Evolutionary conservation across 306 rosid genomes (phyloP), one percentile per base, ranked within the genome.

Genomic region (Parietaria judaica): DNA sequence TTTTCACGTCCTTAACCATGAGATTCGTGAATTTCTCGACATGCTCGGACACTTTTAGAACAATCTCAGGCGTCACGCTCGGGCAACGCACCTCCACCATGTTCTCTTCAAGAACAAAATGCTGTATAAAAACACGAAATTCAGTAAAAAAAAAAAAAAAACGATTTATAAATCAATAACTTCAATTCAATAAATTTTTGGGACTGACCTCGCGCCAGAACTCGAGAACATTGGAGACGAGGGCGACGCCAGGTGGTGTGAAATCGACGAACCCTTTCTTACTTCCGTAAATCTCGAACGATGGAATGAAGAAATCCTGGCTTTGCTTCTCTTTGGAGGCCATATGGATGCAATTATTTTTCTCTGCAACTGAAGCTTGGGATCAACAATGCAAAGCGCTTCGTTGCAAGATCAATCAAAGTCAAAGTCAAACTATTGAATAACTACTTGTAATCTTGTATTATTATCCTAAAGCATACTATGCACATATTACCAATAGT

Each of bases 51-150:
- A 97, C 97, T 67, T 81, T 88, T 12, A 94, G 78, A 16, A 94
- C 99, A 38, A 79, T 61, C 76, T 94, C 97, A 1, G 99, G 99
- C 5, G 99, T 94, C 57, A 94, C 94, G 55, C 94, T 85, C 6
- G 99, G 99, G 74, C 99, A 94, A 66, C 87, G 95, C 65, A 94
- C 95, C 63, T 94, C 99, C 67, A 88, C 70, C 99, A 94, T 94
- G 80, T 82, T 86, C 73, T 94, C 99, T 76, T 88, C 99, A 13
- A 88, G 82, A 59, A 94, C 95, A 61, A 94, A 94, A 77, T 94
- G 99, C 84, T 92, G 53, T 9, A 49, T n/a, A 4, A 49, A 49
- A 5, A 49, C 13, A n/a, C 4, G 14, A n/a, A n/a, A 49, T 1
- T 0, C 13, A 49, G 53, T n/a, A 49, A 49, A 10, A n/a, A 49